Evolutionary conservation across 352 stramenopile genomes (phyloP), one percentile per base, ranked within the genome.

Genomic region (Phytopythium kandeliae): DNA sequence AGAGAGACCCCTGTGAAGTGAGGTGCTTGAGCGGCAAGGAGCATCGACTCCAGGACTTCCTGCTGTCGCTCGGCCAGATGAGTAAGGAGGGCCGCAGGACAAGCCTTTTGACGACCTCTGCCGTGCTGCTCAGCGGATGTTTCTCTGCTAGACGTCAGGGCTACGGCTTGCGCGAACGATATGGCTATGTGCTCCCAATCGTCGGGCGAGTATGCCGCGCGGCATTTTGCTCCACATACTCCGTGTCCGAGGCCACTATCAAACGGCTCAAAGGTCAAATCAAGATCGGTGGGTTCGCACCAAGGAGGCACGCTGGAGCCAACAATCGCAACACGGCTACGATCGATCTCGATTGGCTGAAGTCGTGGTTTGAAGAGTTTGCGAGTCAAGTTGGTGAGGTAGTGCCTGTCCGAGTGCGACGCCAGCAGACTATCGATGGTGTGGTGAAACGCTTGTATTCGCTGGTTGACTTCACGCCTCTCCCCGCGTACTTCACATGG

Each of bases 401-500:
- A 0, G 45, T 56, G 2, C 44, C 58, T 0, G 38, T 62, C 2
- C 21, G 22, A 1, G 44, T 62, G 0, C 37, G 54, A 0, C 55
- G 49, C 17, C 40, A 62, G 34, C 42, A 45, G 3, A 59, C 21
- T 6, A 34, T 25, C 0, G 25, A 57, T 22, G 58, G 52, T 0
- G 16, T 13, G 4, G 34, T 57, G 0, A 28, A 42, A n/a, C 50
- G 43, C 21, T 57, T 55, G n/a, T 65, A 57, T 34, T 57, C 38
- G 4, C 11, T 21, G 0, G 35, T 47, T 7, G 22, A 51, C 1
- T 58, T 48, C 42, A 55, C 36, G 0, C 15, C 63, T 0, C 24
- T 61, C 4, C 51, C 55, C 9, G 41, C 51, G 0, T n/a, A 50
- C 33, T 58, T 61, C 17, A 63, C 55, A 0, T 63, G 47, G 48